Conservation (phyloP, 257 asterid species). For the Solanum tacnaense region DNA sequence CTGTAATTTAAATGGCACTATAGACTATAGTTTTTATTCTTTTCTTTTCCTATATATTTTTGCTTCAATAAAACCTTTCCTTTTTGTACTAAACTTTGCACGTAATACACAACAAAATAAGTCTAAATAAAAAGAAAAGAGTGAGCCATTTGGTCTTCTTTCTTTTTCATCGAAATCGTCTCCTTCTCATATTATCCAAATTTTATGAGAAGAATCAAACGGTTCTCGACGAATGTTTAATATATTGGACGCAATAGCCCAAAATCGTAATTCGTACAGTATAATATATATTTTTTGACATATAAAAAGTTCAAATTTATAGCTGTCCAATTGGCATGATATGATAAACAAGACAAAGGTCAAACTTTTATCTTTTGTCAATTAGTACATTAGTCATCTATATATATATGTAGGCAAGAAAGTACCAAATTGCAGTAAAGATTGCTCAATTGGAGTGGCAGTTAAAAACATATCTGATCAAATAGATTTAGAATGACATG, state of each 20-base stretch:
- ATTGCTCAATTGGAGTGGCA: neutral
- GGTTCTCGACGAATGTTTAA: neutral
- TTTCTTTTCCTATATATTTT: neutral
- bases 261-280: neutral
- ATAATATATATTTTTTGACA: neutral
- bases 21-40: too few relatives aligned
- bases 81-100: neutral
- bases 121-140: neutral
- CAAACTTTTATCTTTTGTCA: neutral
- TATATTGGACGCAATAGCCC: conserved; percentile 7
- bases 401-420: neutral
- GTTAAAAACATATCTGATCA: neutral
- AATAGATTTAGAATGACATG: neutral
- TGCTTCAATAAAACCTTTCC: neutral
- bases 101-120: neutral
- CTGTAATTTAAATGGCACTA: neutral
- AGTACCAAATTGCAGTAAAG: neutral
- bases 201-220: neutral
- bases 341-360: neutral
- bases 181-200: neutral
- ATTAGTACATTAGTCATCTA: neutral
- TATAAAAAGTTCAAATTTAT: conserved; percentile 5
- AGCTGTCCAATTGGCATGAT: conserved; percentile 32
- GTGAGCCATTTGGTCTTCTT: neutral
- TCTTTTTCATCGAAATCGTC: neutral